Conservation (phyloP, 2,329 filamentous ascomycete genomes). For the Lasiodiplodia gonubiensis region DNA sequence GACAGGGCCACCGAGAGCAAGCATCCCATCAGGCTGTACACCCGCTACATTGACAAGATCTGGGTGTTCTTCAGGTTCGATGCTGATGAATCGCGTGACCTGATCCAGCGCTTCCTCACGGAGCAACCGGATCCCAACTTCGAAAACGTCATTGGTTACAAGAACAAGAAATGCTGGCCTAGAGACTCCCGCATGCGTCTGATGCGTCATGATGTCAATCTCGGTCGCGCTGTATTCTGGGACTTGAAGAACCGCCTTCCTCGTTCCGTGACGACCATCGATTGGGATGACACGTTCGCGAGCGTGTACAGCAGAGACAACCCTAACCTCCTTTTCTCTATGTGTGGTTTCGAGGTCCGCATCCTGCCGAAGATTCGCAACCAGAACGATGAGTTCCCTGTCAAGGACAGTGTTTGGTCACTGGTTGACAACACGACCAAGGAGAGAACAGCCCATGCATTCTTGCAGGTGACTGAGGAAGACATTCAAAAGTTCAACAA, state of each 20-base stretch:
- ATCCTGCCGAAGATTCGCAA: constrained; percentile 96
- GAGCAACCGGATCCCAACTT: constrained; percentile 99
- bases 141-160: constrained; percentile 98
- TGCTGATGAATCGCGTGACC: constrained; percentile 90
- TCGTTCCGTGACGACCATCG: constrained; percentile 92
- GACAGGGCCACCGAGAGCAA: constrained; percentile 89
- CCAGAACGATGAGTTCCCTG: constrained; percentile 92
- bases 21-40: constrained; percentile 97
- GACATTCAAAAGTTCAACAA: constrained; percentile 99
- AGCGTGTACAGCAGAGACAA: constrained; percentile 99
- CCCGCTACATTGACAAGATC: constrained; percentile 95
- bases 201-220: constrained; percentile 98
- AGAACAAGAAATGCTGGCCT: constrained; percentile 99
- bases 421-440: constrained; percentile 96
- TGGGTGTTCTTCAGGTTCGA: constrained; percentile 97
- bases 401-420: constrained; percentile 98
- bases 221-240: constrained; percentile 98
- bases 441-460: constrained; percentile 95
- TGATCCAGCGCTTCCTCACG: constrained; percentile 96
- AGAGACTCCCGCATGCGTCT: constrained; percentile 96
- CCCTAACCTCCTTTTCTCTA: constrained; percentile 94
- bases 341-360: constrained; percentile 97
- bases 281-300: constrained; percentile 98
- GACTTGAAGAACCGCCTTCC: constrained; percentile 96
- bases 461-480: constrained; percentile 96